Evolutionary conservation across 495 filamentous ascomycete genomes (phyloP).

Genomic region (Aspergillus leporis): DNA sequence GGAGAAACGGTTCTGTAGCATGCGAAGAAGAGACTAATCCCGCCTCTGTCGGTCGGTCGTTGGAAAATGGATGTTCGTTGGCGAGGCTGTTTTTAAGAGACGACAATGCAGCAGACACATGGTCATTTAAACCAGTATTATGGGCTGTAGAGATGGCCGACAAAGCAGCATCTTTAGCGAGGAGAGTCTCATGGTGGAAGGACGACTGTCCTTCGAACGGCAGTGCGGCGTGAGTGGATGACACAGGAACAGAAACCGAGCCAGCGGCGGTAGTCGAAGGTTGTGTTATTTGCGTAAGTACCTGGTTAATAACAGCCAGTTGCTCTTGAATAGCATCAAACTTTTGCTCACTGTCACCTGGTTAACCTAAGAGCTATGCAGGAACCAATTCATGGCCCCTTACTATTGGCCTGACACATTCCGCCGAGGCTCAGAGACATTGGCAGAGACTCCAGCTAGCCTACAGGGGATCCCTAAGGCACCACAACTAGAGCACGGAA

Average conservation of each 20-base stretch:
- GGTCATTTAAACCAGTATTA: slow-evolving; percentile 12
- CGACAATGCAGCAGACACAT: slow-evolving; percentile 24
- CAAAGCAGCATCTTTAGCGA: slow-evolving; percentile 28
- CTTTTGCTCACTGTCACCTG: slow-evolving; percentile 17
- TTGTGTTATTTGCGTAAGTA: slow-evolving; percentile 16
- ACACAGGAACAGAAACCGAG: slow-evolving; percentile 7
- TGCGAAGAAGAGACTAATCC: slow-evolving; percentile 1
- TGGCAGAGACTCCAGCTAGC: slow-evolving; percentile 4
- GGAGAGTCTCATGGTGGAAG: slow-evolving; percentile 27
- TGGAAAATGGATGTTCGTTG: slow-evolving; percentile 8
- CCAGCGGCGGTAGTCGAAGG: slow-evolving; percentile 7
- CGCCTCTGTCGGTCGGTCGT: neutral
- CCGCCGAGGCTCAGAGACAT: slow-evolving; percentile 3
- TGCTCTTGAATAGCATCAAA: slow-evolving; percentile 27
- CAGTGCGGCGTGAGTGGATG: slow-evolving; percentile 17
- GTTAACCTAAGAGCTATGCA: neutral
- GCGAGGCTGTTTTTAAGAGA: slow-evolving; percentile 23
- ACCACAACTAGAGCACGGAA: slow-evolving; percentile 27
- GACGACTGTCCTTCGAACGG: slow-evolving; percentile 31
- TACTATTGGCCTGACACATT: slow-evolving; percentile 20
- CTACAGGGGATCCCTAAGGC: slow-evolving; percentile 23
- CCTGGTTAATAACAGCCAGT: slow-evolving; percentile 19
- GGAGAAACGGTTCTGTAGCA: slow-evolving; percentile 18
- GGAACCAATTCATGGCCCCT: neutral
- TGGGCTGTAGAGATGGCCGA: slow-evolving; percentile 20